A percentile compares a stretch with the other conserved stretches of the same genome.
phyloP scores from a whole-genome alignment of 106 monocot species.

The Dendrobium chrysotoxum region DNA sequence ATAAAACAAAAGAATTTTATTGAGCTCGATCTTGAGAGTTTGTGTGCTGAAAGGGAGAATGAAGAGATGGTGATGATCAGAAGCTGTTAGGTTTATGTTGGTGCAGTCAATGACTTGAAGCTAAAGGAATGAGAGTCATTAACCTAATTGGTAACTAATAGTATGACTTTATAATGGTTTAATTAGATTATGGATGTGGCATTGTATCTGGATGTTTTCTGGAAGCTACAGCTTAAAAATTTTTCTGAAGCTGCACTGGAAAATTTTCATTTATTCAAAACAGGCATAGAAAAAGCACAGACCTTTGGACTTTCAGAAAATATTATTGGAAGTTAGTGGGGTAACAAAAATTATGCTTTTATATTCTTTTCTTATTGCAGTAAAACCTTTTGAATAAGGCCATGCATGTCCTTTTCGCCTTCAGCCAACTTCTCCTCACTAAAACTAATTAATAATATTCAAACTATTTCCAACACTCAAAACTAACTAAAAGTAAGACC shows the following conservation, averaged over 20 bases:
- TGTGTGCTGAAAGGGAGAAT: too few relatives aligned
- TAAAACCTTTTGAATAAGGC: background rate
- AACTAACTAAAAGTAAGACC: too few relatives aligned
- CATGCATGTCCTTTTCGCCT: background rate
- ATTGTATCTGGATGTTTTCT: background rate
- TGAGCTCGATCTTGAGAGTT: too few relatives aligned
- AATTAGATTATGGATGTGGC: background rate
- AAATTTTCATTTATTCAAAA: background rate
- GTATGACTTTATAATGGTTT: background rate
- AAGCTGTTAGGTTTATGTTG: background rate
- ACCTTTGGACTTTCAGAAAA: background rate
- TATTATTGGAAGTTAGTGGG: background rate
- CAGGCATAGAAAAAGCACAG: background rate
- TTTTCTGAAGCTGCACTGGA: background rate
- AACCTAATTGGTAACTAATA: conserved; percentile 5
- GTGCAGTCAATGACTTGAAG: background rate
- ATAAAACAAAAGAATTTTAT: too few relatives aligned
- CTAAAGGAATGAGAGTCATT: conserved; percentile 3
- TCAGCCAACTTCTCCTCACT: background rate
- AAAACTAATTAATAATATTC: background rate
- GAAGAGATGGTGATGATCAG: too few relatives aligned
- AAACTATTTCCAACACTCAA: background rate
- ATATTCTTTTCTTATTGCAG: background rate
- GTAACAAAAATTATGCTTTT: background rate
- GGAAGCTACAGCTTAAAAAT: background rate